Conservation (phyloP, 805 yeast genomes). For the Kregervanrija delftensis region DNA sequence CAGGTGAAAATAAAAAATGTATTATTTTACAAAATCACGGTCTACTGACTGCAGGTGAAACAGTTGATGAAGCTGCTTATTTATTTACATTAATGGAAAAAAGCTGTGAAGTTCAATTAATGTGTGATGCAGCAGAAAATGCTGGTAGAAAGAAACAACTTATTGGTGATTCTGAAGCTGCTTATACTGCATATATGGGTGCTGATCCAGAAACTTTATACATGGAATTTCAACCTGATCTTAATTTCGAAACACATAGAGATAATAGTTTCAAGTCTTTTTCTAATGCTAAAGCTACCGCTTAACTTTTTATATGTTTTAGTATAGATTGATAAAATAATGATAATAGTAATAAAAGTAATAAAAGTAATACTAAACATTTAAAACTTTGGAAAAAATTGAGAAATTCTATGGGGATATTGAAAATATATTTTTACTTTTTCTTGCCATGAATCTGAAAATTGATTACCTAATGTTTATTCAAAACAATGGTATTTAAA, state of each 20-base stretch:
- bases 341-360: too few relatives aligned
- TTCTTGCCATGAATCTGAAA: too few relatives aligned
- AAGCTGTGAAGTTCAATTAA: conserved; percentile 57
- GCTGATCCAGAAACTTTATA: conserved; percentile 65
- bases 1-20: conserved; percentile 51
- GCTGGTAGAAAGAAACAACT: conserved; percentile 33
- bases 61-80: conserved; percentile 72
- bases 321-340: too few relatives aligned
- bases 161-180: conserved; percentile 58
- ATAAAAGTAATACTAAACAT: too few relatives aligned
- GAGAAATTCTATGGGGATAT: too few relatives aligned
- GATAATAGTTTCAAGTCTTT: conserved; percentile 24
- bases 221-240: conserved; percentile 69
- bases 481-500: too few relatives aligned
- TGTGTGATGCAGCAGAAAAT: conserved; percentile 46
- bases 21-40: conserved; percentile 66
- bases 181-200: conserved; percentile 51
- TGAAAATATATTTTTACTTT: too few relatives aligned
- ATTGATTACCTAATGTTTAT: too few relatives aligned
- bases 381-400: too few relatives aligned
- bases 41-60: conserved; percentile 58
- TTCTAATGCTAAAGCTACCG: conserved; percentile 12
- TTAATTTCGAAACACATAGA: conserved; percentile 37
- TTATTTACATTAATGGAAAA: conserved; percentile 57
- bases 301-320: too few relatives aligned